phyloP scores from a whole-genome alignment of 1,284 basidiomycete species.

The Naganishia albida region DNA sequence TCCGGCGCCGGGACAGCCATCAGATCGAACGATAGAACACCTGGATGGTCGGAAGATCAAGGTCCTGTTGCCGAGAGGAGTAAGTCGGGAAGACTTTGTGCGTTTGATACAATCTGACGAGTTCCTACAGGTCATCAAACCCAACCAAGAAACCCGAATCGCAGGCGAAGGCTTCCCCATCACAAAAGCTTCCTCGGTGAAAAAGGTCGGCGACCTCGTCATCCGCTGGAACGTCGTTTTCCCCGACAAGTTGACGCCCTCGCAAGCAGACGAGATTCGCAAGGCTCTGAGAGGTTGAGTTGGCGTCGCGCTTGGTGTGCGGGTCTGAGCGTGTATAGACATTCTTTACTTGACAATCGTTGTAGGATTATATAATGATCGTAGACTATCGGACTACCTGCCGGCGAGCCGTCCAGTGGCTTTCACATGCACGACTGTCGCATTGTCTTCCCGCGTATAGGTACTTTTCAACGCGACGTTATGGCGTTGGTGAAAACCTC shows the following conservation, averaged over 20 bases:
- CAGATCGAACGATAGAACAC: conserved; percentile 60
- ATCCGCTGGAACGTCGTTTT: conserved; percentile 82
- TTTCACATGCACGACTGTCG: too few species aligned
- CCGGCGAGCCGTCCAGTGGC: too few species aligned
- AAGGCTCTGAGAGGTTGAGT: conserved; percentile 60
- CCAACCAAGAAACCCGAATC: conserved; percentile 70
- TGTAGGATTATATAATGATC: conserved; percentile 25
- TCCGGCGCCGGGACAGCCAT: conserved; percentile 55
- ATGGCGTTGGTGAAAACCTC: too few species aligned
- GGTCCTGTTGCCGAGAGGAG: conserved; percentile 64
- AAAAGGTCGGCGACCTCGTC: conserved; percentile 78
- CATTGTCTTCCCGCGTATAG: too few species aligned
- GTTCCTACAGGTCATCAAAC: conserved; percentile 67
- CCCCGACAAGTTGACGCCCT: conserved; percentile 69
- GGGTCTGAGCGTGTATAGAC: background rate
- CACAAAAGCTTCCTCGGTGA: conserved; percentile 70
- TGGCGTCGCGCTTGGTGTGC: background rate
- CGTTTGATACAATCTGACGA: background rate
- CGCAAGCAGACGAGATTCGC: conserved; percentile 76
- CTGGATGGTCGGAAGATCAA: conserved; percentile 77
- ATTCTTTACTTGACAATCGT: conserved; percentile 22
- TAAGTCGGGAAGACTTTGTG: conserved; percentile 36
- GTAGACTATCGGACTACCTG: too few species aligned
- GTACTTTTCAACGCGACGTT: too few species aligned
- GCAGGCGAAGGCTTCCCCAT: conserved; percentile 87